Percentiles rank a stretch among this genome's conserved stretches.
These are phyloP conservation scores for Lentithecium fluviatile DNA, from an alignment of 495 filamentous ascomycete species.

Conservation along the genomic window DNA sequence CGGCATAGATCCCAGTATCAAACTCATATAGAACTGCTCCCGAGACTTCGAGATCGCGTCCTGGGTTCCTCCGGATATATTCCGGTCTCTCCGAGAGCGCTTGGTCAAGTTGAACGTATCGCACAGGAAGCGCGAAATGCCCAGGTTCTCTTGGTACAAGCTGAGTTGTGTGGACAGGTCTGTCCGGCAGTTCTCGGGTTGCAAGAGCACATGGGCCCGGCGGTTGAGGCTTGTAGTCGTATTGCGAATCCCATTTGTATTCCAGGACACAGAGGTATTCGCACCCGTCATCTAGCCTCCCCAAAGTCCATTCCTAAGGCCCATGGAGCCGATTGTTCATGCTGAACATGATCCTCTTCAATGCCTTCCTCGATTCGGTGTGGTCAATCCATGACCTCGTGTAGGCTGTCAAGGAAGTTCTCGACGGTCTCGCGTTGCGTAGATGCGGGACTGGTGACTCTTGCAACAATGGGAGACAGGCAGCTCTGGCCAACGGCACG, in stretches of 20 bases:
- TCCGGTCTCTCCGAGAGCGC: too few species aligned
- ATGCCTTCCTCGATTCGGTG: neutral
- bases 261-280: neutral
- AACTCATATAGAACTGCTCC: too few species aligned
- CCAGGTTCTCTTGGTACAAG: too few species aligned
- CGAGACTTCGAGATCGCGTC: too few species aligned
- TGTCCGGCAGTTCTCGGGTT: too few species aligned
- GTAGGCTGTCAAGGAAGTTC: neutral
- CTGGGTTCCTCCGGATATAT: too few species aligned
- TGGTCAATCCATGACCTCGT: neutral
- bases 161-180: too few species aligned
- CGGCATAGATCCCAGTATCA: too few species aligned
- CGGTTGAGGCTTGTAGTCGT: too few species aligned
- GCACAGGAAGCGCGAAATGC: too few species aligned
- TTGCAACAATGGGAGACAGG: neutral
- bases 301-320: neutral
- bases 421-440: neutral
- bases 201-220: too few species aligned
- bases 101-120: too few species aligned
- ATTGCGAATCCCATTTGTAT: neutral
- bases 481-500: neutral
- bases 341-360: neutral
- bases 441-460: neutral
- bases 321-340: neutral
- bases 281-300: neutral